Evolutionary conservation across 208 protist genomes (phyloP).

Genomic region (Acanthamoeba lenticulata): DNA sequence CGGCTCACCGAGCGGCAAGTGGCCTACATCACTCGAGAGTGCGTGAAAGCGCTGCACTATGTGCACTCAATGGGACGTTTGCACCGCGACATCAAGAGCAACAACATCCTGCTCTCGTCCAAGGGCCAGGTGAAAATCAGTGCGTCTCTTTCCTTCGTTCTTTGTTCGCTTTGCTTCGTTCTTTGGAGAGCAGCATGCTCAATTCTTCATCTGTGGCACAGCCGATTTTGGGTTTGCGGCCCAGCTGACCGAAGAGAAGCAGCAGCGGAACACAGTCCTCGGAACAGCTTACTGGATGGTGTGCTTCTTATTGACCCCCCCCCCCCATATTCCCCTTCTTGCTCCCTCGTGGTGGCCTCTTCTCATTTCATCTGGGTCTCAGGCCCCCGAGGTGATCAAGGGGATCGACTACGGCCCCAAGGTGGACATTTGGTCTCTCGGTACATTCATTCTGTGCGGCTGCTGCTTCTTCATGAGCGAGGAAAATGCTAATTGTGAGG

Average conservation of each 20-base stretch:
- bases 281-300: conserved; percentile 89
- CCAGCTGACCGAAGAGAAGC: conserved; percentile 84
- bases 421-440: conserved; percentile 81
- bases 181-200: too few species aligned
- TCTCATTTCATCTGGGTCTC: background rate
- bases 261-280: conserved; percentile 84
- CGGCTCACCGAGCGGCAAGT: conserved; percentile 78
- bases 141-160: background rate
- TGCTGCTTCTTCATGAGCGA: too few species aligned
- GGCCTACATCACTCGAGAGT: conserved; percentile 75
- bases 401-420: conserved; percentile 79
- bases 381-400: conserved; percentile 73
- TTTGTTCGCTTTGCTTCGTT: background rate
- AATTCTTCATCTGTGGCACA: background rate
- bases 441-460: too few species aligned
- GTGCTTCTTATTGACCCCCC: background rate
- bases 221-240: conserved; percentile 88
- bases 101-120: conserved; percentile 85
- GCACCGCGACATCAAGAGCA: conserved; percentile 90
- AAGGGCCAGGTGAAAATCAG: conserved; percentile 77
- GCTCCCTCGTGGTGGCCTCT: background rate
- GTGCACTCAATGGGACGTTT: conserved; percentile 84
- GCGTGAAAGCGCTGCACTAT: conserved; percentile 78
- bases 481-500: too few species aligned
- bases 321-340: background rate